Evolutionary conservation across 1,139 yeast species (phyloP).

Genomic region (Insectozyma bohioensis): DNA sequence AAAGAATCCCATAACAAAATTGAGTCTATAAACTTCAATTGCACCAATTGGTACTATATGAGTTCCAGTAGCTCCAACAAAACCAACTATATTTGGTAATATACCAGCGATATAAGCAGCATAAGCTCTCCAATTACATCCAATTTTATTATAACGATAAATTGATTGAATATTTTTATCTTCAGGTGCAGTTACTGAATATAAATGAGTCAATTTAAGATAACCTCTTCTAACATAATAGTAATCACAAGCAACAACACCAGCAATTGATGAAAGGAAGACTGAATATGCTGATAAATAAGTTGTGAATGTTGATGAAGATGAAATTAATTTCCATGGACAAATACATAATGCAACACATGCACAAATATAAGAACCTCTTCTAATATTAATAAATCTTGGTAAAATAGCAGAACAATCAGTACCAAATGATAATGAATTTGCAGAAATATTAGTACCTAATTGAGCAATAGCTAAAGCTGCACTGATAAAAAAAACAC

Average conservation of each 20-base stretch:
- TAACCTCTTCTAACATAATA: slow-evolving; percentile 74
- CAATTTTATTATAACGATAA: slow-evolving; percentile 62
- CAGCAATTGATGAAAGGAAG: slow-evolving; percentile 84
- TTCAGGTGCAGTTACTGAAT: slow-evolving; percentile 41
- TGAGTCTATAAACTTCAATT: slow-evolving; percentile 64
- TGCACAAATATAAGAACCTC: slow-evolving; percentile 83
- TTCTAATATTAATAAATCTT: slow-evolving; percentile 72
- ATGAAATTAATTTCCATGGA: slow-evolving; percentile 83
- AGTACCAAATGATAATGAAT: slow-evolving; percentile 87
- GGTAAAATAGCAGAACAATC: slow-evolving; percentile 87
- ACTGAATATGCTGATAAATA: slow-evolving; percentile 85
- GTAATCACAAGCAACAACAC: slow-evolving; percentile 78
- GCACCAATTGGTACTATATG: slow-evolving; percentile 78
- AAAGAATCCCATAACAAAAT: slow-evolving; percentile 73
- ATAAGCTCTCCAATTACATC: slow-evolving; percentile 81
- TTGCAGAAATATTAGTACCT: slow-evolving; percentile 91
- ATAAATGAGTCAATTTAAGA: slow-evolving; percentile 63
- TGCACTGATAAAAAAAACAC: slow-evolving; percentile 75
- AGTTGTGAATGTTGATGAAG: slow-evolving; percentile 77
- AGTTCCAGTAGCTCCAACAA: slow-evolving; percentile 75
- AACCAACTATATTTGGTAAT: slow-evolving; percentile 82
- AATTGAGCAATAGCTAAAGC: slow-evolving; percentile 84
- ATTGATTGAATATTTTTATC: slow-evolving; percentile 28
- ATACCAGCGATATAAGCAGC: slow-evolving; percentile 74
- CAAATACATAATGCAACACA: slow-evolving; percentile 72